Percentiles rank a stretch among this genome's conserved stretches.
Conservation (phyloP, 2,329 filamentous ascomycete species). For the Trichothecium roseum region DNA sequence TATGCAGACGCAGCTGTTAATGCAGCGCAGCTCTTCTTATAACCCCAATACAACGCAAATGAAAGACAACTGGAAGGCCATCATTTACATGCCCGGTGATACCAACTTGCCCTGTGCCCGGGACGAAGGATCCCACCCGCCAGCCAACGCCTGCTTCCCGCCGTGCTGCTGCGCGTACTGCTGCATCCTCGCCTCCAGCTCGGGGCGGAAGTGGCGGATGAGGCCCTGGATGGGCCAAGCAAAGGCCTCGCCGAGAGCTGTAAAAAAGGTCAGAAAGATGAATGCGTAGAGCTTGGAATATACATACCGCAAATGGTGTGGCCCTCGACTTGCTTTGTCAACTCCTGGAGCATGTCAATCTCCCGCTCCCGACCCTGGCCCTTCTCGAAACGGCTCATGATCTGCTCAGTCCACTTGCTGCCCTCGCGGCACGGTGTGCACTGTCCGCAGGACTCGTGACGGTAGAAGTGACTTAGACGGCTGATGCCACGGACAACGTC, state of each 20-base stretch:
- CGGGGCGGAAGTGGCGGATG: slow-evolving; percentile 94
- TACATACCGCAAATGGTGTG: slow-evolving; percentile 90
- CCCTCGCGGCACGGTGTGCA: slow-evolving; percentile 99
- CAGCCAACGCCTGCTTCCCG: slow-evolving; percentile 60
- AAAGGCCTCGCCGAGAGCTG: slow-evolving; percentile 90
- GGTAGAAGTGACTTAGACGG: slow-evolving; percentile 91
- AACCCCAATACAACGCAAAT: background rate
- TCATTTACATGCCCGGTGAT: slow-evolving; percentile 73
- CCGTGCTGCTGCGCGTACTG: slow-evolving; percentile 65
- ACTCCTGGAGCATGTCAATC: slow-evolving; percentile 98
- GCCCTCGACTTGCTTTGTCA: slow-evolving; percentile 98
- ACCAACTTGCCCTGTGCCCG: slow-evolving; percentile 72
- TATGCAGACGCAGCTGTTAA: slow-evolving; percentile 10
- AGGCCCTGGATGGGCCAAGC: slow-evolving; percentile 97
- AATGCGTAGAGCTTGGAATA: background rate
- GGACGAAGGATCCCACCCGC: slow-evolving; percentile 75
- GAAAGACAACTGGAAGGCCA: background rate
- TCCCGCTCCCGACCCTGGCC: slow-evolving; percentile 81
- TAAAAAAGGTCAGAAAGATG: slow-evolving; percentile 12
- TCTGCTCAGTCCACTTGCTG: slow-evolving; percentile 98
- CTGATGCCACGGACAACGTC: slow-evolving; percentile 93
- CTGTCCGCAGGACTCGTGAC: slow-evolving; percentile 96
- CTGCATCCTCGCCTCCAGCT: slow-evolving; percentile 84
- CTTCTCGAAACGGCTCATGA: slow-evolving; percentile 93
- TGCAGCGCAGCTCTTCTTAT: slow-evolving; percentile 3